phyloP scores from a whole-genome alignment of 805 yeast genomes.

The Zygosaccharomyces kombuchaensis region DNA sequence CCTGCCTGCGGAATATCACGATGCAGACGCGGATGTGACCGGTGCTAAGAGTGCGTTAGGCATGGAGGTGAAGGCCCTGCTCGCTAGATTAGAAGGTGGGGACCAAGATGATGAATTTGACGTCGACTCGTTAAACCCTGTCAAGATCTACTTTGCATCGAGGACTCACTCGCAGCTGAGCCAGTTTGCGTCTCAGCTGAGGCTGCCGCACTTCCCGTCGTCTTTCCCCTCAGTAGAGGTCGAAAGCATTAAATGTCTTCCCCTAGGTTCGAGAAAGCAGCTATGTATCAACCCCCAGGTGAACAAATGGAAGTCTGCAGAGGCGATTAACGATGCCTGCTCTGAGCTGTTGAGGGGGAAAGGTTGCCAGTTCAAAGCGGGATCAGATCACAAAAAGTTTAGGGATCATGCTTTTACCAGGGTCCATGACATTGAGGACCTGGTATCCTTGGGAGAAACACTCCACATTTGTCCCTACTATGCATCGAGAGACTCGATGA shows the following conservation, averaged over 20 bases:
- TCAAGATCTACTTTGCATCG: slow-evolving; percentile 66
- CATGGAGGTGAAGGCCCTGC: slow-evolving; percentile 45
- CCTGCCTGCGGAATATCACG: slow-evolving; percentile 22
- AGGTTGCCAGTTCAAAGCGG: slow-evolving; percentile 30
- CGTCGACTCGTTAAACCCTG: slow-evolving; percentile 31
- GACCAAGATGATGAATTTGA: slow-evolving; percentile 18
- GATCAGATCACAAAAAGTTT: slow-evolving; percentile 43
- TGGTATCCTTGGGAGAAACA: slow-evolving; percentile 54
- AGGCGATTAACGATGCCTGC: slow-evolving; percentile 76
- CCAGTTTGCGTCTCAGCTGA: slow-evolving; percentile 73
- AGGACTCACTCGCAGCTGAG: slow-evolving; percentile 86
- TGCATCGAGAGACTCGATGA: slow-evolving; percentile 52
- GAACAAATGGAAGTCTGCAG: slow-evolving; percentile 41
- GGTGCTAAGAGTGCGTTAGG: slow-evolving; percentile 26
- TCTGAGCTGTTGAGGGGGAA: slow-evolving; percentile 44
- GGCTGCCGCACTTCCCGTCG: slow-evolving; percentile 59
- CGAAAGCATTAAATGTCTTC: slow-evolving; percentile 62
- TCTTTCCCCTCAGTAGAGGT: slow-evolving; percentile 38
- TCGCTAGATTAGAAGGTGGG: slow-evolving; percentile 39
- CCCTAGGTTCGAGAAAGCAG: slow-evolving; percentile 82
- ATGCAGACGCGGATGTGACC: slow-evolving; percentile 32
- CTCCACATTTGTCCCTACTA: slow-evolving; percentile 77
- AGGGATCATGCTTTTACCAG: slow-evolving; percentile 52
- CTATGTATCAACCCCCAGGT: slow-evolving; percentile 72
- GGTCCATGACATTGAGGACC: slow-evolving; percentile 76